These are phyloP conservation scores for Ulvella scutata DNA, from an alignment of 139 green algal species.

Conservation along the genomic window DNA sequence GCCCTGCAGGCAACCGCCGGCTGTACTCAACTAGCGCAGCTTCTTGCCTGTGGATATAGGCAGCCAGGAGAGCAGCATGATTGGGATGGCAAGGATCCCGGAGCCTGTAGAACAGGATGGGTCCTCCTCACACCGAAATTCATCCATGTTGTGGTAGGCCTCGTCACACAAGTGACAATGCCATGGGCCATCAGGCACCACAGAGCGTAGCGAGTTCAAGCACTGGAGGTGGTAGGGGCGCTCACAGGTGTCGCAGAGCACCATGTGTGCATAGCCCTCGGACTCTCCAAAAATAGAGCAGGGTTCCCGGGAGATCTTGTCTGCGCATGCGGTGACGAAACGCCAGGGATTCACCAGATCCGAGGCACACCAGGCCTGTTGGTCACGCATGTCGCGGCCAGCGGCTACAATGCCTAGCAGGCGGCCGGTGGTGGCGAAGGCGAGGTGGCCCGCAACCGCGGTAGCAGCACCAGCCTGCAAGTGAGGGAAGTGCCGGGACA, in stretches of 20 bases:
- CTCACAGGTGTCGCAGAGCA: background rate
- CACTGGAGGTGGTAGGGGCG: conserved; percentile 1
- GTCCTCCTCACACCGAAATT: background rate
- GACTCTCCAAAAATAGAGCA: conserved; percentile 2
- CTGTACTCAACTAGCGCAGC: background rate
- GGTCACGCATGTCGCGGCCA: background rate
- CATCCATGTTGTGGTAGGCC: conserved; percentile 1
- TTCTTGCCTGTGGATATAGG: background rate
- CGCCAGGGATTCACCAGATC: background rate
- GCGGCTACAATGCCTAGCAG: background rate
- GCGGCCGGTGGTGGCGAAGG: background rate
- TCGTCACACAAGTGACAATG: conserved; percentile 9
- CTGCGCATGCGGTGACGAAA: background rate
- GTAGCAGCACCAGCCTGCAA: background rate
- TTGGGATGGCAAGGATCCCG: background rate
- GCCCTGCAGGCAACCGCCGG: no score
- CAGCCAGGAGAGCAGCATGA: background rate
- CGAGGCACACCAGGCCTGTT: background rate
- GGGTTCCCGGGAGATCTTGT: background rate
- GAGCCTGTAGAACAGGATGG: background rate
- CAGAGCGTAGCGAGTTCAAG: background rate
- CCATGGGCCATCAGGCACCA: conserved; percentile 6
- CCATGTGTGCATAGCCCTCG: conserved; percentile 8
- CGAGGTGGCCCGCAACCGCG: background rate
- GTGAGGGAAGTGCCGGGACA: conserved; percentile 3